Evolutionary conservation across 23 red algal genomes (phyloP).

Genomic region (Cyanidiococcus yangmingshanensis): DNA sequence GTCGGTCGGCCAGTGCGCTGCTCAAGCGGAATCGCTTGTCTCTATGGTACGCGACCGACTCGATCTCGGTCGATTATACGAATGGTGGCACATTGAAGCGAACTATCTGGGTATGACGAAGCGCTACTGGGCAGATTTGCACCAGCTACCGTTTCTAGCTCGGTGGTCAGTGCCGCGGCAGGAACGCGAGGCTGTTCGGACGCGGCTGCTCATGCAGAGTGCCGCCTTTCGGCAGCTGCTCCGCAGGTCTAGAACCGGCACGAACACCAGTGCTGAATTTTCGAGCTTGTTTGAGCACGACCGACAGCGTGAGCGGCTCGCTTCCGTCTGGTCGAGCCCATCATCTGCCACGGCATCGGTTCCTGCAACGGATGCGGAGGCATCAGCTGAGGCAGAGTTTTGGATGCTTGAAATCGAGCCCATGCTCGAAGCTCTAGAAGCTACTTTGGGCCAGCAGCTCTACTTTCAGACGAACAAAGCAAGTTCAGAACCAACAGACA

Average conservation of each 20-base stretch:
- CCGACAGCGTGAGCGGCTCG: neutral
- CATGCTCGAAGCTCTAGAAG: neutral
- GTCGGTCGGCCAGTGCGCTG: neutral
- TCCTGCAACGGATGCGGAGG: neutral
- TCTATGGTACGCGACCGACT: conserved; percentile 22
- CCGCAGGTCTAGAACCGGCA: neutral
- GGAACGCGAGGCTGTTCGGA: conserved; percentile 5
- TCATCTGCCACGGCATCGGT: neutral
- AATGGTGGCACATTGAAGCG: conserved; percentile 22
- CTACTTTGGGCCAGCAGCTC: neutral
- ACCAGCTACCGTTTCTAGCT: neutral
- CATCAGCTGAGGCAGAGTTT: neutral
- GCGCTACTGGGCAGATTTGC: neutral
- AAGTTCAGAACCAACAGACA: neutral
- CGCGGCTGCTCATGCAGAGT: conserved; percentile 6
- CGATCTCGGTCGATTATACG: conserved; percentile 24
- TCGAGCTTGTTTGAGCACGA: neutral
- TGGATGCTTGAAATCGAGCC: neutral
- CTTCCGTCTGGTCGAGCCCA: neutral
- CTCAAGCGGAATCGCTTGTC: conserved; percentile 1
- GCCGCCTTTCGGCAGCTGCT: conserved; percentile 9
- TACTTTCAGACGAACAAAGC: neutral
- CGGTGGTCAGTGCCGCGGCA: neutral
- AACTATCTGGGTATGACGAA: conserved; percentile 20
- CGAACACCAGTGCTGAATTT: neutral